Conservation (phyloP, 225 moss, liverwort and hornwort genomes). For the Pseudoscleropodium purum region DNA sequence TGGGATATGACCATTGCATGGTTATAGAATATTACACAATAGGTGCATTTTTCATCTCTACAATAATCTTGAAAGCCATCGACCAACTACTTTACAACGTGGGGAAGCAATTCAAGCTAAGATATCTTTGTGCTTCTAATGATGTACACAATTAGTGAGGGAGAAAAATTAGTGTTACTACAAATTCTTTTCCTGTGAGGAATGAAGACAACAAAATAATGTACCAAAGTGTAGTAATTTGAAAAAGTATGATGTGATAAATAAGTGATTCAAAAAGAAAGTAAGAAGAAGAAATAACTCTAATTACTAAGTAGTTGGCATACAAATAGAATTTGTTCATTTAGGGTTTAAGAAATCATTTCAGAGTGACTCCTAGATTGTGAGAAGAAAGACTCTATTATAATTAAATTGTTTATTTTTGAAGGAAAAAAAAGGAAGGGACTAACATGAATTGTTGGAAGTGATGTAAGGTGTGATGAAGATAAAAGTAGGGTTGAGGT, state of each 20-base stretch:
- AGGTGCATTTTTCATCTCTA: no score
- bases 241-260: rapidly evolving
- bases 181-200: background rate
- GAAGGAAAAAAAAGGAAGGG: rapidly evolving
- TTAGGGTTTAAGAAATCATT: rapidly evolving
- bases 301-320: rapidly evolving
- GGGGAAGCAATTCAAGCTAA: rapidly evolving
- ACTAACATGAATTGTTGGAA: background rate
- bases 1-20: rapidly evolving
- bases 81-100: rapidly evolving
- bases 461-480: background rate
- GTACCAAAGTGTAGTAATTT: rapidly evolving
- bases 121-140: rapidly evolving
- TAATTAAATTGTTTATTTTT: background rate
- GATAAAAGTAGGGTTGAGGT: background rate
- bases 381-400: background rate
- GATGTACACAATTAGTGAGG: background rate
- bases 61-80: background rate
- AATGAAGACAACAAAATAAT: rapidly evolving
- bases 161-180: background rate
- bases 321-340: background rate
- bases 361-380: rapidly evolving
- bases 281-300: rapidly evolving
- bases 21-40: background rate
- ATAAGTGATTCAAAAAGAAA: background rate